Evolutionary conservation across 306 rosid genomes (phyloP), one percentile per base, ranked within the genome.

Genomic region (Cucumis hystrix): DNA sequence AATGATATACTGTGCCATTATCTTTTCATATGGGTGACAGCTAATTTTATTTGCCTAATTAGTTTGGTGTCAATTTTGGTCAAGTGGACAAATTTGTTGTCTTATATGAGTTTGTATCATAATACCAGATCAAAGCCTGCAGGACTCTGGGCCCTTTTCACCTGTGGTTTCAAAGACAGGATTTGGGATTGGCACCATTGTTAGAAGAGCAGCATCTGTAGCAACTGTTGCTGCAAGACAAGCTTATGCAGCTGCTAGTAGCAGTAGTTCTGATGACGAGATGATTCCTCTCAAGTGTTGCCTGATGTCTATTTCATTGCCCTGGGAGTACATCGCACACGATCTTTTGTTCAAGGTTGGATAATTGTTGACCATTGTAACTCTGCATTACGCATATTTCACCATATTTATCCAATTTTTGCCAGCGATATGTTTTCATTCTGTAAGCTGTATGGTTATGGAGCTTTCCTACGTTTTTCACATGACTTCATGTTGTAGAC

Each of bases 291-390:
- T 95, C 82, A 95, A 95, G 74, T 95, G 99, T 83, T 89, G 97
- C 87, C 85, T 95, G 71, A 95, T 95, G 97, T 92, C 99, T 79
- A 87, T 95, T 80, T 87, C 98, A 43, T 91, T 95, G 84, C 97
- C 99, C 45, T 95, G 99, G 99, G 99, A 95, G 79, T 80, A 89
- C 81, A 95, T 95, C 64, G 97, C 98, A 11, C 79, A 87, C 73
- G 98, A 95, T 88, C 96, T 95, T 85, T 87, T 95, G 80, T 92
- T 91, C 84, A 95, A 91, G 99, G 99, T 95, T 73, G 87, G 91
- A 47, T 77, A 63, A 63, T 78, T 17, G 17, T 51, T 45, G 75
- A 74, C 5, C 49, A 63, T 33, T 68, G 10, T 68, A 40, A 37
- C 45, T 74, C n/a, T 0, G 35, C 39, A 6, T 18, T 33, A 54